A percentile compares a stretch with the other conserved stretches of the same genome.
These are phyloP conservation scores for Lentinula raphanica DNA, from an alignment of 768 basidiomycete genomes.

Conservation along the genomic window DNA sequence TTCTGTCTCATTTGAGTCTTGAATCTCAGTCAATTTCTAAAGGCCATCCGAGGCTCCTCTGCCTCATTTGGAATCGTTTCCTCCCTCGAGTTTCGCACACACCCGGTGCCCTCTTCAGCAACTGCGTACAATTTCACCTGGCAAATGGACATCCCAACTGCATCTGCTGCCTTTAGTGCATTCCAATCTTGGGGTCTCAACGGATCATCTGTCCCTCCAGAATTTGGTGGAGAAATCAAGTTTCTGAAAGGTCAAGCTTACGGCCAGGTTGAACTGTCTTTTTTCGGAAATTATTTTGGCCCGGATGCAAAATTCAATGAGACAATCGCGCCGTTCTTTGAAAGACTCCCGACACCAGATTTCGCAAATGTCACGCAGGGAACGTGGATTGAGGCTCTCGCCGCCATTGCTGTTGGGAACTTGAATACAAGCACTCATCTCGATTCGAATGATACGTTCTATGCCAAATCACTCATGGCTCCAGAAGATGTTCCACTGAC, in stretches of 20 bases:
- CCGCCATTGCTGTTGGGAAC: background rate
- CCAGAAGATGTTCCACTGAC: constrained; percentile 6
- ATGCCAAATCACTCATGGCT: constrained; percentile 11
- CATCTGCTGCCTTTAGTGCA: background rate
- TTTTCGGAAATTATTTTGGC: constrained; percentile 11
- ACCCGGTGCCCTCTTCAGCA: background rate
- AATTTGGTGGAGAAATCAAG: constrained; percentile 12
- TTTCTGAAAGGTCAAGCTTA: constrained; percentile 3
- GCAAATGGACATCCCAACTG: constrained; percentile 5
- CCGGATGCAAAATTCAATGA: constrained; percentile 10
- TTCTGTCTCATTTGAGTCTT: background rate
- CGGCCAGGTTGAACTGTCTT: constrained; percentile 7
- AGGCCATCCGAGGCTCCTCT: constrained; percentile 11
- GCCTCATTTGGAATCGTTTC: constrained; percentile 12
- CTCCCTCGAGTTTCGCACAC: constrained; percentile 7
- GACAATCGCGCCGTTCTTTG: constrained; percentile 10
- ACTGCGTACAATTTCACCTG: constrained; percentile 2
- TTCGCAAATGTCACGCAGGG: constrained; percentile 2
- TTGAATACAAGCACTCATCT: constrained; percentile 9
- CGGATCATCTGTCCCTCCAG: background rate
- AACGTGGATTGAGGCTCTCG: constrained; percentile 5
- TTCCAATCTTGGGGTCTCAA: constrained; percentile 10
- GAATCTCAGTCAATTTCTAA: background rate
- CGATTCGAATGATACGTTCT: constrained; percentile 10
- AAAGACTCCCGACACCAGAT: background rate